Evolutionary conservation across 2,329 filamentous ascomycete genomes (phyloP).

Genomic region (Trichoderma aggressivum): DNA sequence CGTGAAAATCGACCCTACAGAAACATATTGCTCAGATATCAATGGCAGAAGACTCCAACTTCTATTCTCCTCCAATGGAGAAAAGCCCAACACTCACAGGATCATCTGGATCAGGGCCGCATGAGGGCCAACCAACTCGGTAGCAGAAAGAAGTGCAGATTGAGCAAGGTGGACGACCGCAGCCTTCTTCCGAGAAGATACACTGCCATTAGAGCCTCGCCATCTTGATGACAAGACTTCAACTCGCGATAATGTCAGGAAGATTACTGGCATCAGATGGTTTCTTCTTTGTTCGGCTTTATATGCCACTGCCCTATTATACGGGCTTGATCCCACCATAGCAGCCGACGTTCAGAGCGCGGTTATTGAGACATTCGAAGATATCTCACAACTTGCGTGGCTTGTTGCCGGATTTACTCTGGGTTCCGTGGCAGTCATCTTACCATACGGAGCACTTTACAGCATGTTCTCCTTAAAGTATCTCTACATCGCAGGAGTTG

Average conservation of each 20-base stretch:
- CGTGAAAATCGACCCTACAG: neutral
- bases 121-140: neutral
- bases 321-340: neutral
- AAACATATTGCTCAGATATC: neutral
- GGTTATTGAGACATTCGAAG: neutral
- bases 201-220: neutral
- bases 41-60: neutral
- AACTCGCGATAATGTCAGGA: neutral
- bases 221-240: neutral
- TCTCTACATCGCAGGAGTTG: slow-evolving; percentile 28
- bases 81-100: neutral
- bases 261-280: neutral
- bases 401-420: slow-evolving; percentile 39
- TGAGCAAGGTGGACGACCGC: neutral
- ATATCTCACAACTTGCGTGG: slow-evolving; percentile 38
- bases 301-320: neutral
- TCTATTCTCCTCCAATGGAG: neutral
- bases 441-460: slow-evolving; percentile 37
- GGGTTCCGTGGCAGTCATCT: slow-evolving; percentile 37
- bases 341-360: neutral
- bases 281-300: neutral
- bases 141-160: neutral
- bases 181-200: neutral
- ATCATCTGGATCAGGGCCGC: neutral
- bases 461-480: slow-evolving; percentile 44